These are phyloP conservation scores for Podochytrium sp. DNA, from an alignment of 192 early-diverging fungal genomes.

Conservation along the genomic window DNA sequence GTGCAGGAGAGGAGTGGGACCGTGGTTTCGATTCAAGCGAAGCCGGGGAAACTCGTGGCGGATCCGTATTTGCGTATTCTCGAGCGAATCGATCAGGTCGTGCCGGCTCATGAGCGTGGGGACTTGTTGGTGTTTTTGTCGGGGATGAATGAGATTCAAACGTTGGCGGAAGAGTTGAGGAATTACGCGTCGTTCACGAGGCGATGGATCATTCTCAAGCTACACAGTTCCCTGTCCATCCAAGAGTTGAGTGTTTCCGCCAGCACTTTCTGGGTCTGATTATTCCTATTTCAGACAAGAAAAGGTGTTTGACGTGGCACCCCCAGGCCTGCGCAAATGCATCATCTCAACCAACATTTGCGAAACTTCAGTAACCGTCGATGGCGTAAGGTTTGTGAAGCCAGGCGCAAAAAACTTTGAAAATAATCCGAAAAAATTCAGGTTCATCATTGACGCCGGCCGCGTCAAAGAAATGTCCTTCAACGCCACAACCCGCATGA, in stretches of 20 bases:
- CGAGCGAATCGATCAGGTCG: conserved; percentile 60
- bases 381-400: conserved; percentile 73
- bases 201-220: conserved; percentile 65
- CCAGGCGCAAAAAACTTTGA: too few species aligned
- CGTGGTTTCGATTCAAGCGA: conserved; percentile 57
- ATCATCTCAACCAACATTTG: conserved; percentile 68
- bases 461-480: conserved; percentile 72
- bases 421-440: conserved; percentile 27
- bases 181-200: conserved; percentile 61
- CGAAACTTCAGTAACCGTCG: conserved; percentile 49
- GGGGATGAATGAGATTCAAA: conserved; percentile 68
- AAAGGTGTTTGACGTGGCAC: conserved; percentile 69
- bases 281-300: too few species aligned
- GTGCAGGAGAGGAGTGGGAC: conserved; percentile 38
- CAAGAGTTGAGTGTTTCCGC: too few species aligned
- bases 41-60: conserved; percentile 46
- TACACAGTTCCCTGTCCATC: conserved; percentile 67
- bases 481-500: conserved; percentile 53
- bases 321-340: conserved; percentile 61
- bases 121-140: conserved; percentile 69
- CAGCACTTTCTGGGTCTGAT: too few species aligned
- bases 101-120: conserved; percentile 61
- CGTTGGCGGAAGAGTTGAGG: conserved; percentile 55
- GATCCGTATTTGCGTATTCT: conserved; percentile 65
- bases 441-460: conserved; percentile 68